Evolutionary conservation across 129 eudicot species (phyloP).

Genomic region (Arctium minus): DNA sequence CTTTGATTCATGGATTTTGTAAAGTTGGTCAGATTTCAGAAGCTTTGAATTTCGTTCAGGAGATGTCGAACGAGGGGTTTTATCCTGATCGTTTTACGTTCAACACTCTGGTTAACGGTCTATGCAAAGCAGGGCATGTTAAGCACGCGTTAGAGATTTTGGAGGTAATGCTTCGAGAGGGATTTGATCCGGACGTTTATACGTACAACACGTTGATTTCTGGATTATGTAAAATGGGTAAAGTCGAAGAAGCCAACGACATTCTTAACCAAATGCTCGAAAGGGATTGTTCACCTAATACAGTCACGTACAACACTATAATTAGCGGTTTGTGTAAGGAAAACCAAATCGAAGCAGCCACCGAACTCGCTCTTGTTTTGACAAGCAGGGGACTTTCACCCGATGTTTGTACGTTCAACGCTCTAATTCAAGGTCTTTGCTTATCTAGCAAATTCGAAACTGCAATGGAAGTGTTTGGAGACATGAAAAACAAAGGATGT

Average conservation of each 20-base stretch:
- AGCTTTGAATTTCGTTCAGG: conserved; percentile 62
- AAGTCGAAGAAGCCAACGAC: conserved; percentile 65
- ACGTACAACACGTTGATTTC: conserved; percentile 82
- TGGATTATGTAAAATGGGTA: conserved; percentile 72
- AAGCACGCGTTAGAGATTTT: conserved; percentile 71
- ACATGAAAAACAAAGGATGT: conserved; percentile 77
- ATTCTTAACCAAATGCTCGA: conserved; percentile 68
- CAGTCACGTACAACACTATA: conserved; percentile 76
- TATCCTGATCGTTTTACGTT: conserved; percentile 72
- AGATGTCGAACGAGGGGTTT: conserved; percentile 72
- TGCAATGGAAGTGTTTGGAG: conserved; percentile 60
- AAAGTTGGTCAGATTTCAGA: conserved; percentile 68
- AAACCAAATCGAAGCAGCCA: conserved; percentile 79
- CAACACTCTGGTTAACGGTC: conserved; percentile 68
- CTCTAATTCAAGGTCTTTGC: conserved; percentile 86
- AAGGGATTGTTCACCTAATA: conserved; percentile 63
- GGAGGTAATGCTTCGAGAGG: conserved; percentile 82
- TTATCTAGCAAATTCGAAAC: conserved; percentile 44
- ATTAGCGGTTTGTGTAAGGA: conserved; percentile 81
- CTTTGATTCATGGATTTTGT: conserved; percentile 77
- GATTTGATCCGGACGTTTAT: conserved; percentile 69
- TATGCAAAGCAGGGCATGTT: conserved; percentile 74
- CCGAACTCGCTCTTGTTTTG: conserved; percentile 61
- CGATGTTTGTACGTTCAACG: conserved; percentile 78
- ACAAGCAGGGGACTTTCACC: conserved; percentile 69